Evolutionary conservation across 2,329 filamentous ascomycete species (phyloP).

Genomic region (Fusarium tanahbumbuense): DNA sequence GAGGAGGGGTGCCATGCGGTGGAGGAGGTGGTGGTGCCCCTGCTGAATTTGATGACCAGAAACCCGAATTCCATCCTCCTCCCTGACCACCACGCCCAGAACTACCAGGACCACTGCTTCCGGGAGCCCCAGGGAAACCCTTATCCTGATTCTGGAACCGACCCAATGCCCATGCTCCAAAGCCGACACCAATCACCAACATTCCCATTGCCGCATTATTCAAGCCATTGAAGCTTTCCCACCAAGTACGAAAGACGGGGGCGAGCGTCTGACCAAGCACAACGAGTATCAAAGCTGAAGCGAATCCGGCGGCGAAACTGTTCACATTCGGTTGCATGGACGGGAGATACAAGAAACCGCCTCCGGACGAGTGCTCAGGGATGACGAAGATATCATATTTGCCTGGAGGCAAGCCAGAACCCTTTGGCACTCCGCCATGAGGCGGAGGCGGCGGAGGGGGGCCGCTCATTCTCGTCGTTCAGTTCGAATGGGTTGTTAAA

Average conservation of each 20-base stretch:
- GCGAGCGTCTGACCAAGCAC: constrained; percentile 78
- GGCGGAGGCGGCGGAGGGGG: constrained; percentile 88
- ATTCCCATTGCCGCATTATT: constrained; percentile 79
- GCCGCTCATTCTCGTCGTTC: constrained; percentile 58
- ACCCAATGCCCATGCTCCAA: constrained; percentile 77
- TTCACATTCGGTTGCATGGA: constrained; percentile 87
- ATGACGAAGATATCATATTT: constrained; percentile 99
- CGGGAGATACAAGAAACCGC: constrained; percentile 93
- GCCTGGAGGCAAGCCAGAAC: constrained; percentile 79
- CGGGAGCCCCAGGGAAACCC: constrained; percentile 22
- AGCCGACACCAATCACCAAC: constrained; percentile 77
- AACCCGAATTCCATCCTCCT: constrained; percentile 49
- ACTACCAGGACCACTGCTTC: constrained; percentile 38
- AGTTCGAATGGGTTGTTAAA: constrained; percentile 32
- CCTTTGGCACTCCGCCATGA: constrained; percentile 81
- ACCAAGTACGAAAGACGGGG: constrained; percentile 80
- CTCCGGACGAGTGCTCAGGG: constrained; percentile 88
- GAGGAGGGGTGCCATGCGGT: constrained; percentile 51
- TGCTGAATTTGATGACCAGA: constrained; percentile 49
- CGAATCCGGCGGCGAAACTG: constrained; percentile 90
- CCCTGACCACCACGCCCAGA: constrained; percentile 42
- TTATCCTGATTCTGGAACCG: constrained; percentile 52
- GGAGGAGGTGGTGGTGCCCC: constrained; percentile 50
- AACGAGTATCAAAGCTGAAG: constrained; percentile 77
- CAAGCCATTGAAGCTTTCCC: constrained; percentile 74